Conservation (phyloP, 192 early-diverging fungal genomes). For the Coemansia javaensis region DNA sequence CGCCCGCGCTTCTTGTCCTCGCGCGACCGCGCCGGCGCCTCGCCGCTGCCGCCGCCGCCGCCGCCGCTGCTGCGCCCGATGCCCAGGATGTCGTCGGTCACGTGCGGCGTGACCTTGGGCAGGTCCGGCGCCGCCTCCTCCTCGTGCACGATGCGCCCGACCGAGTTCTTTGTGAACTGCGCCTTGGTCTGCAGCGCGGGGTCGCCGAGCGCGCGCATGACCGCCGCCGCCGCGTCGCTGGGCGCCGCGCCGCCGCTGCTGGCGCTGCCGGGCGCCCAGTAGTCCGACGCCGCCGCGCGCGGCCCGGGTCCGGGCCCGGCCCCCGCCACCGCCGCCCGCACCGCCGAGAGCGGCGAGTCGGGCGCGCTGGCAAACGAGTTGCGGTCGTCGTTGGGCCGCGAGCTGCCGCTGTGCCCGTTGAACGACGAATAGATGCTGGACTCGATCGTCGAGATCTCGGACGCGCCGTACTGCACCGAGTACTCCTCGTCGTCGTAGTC, state of each 20-base stretch:
- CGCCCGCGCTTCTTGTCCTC: conserved; percentile 53
- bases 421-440: conserved; percentile 46
- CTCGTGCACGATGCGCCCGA: conserved; percentile 50
- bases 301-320: not conserved
- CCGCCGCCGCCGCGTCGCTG: no score
- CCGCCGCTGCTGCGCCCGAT: conserved; percentile 29
- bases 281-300: not conserved
- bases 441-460: conserved; percentile 49
- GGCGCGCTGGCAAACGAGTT: conserved; percentile 44
- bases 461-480: conserved; percentile 32
- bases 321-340: not conserved
- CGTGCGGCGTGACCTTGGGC: conserved; percentile 36
- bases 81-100: conserved; percentile 50
- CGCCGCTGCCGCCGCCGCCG: conserved; percentile 1
- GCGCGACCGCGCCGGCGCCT: conserved; percentile 21
- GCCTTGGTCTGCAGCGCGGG: conserved; percentile 7
- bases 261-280: conserved; percentile 1
- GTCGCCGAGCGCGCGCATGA: no score
- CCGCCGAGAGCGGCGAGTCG: conserved; percentile 19
- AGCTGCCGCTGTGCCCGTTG: conserved; percentile 17
- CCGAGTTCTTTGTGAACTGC: conserved; percentile 43
- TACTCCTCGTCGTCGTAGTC: conserved; percentile 23
- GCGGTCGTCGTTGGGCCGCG: conserved; percentile 16
- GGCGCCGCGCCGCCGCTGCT: no score
- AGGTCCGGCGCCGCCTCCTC: conserved; percentile 40